These are phyloP conservation scores for Metschnikowia continentalis DNA, from an alignment of 805 yeast species.

Conservation along the genomic window DNA sequence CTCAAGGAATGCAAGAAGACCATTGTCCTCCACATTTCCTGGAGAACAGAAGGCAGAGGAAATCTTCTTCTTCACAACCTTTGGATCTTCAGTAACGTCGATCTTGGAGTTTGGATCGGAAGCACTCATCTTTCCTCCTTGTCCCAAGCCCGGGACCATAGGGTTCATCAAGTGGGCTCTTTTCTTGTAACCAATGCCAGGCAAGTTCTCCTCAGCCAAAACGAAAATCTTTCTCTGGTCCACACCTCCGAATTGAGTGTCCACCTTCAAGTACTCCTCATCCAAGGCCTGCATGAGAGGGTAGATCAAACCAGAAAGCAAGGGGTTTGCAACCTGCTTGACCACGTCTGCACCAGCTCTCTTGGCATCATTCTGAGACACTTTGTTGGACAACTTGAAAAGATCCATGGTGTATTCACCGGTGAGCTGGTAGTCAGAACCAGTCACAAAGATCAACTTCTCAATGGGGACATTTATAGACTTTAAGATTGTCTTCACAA, in stretches of 20 bases:
- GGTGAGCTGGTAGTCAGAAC: conserved; percentile 83
- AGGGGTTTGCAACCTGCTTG: conserved; percentile 92
- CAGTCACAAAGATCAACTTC: conserved; percentile 74
- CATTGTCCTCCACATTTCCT: conserved; percentile 85
- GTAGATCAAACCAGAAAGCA: conserved; percentile 87
- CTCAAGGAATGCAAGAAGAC: conserved; percentile 80
- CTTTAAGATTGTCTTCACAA: conserved; percentile 78
- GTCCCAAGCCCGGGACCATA: conserved; percentile 96
- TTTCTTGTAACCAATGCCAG: conserved; percentile 84
- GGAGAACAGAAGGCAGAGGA: conserved; percentile 93
- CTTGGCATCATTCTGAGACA: conserved; percentile 92
- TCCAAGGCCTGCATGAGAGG: conserved; percentile 99
- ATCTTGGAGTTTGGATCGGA: conserved; percentile 98
- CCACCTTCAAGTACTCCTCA: conserved; percentile 83
- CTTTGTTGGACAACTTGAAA: conserved; percentile 77
- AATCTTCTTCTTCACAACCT: conserved; percentile 83
- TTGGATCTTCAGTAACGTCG: conserved; percentile 87
- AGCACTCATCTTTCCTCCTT: conserved; percentile 98
- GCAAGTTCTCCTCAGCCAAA: conserved; percentile 91
- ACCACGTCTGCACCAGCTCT: conserved; percentile 99
- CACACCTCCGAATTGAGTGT: conserved; percentile 97
- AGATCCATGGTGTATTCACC: conserved; percentile 83
- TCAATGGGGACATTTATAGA: conserved; percentile 92
- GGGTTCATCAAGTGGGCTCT: conserved; percentile 98
- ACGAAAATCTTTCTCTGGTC: conserved; percentile 98